Evolutionary conservation across 2,329 filamentous ascomycete genomes (phyloP).

Genomic region (Phyllosticta citribraziliensis): DNA sequence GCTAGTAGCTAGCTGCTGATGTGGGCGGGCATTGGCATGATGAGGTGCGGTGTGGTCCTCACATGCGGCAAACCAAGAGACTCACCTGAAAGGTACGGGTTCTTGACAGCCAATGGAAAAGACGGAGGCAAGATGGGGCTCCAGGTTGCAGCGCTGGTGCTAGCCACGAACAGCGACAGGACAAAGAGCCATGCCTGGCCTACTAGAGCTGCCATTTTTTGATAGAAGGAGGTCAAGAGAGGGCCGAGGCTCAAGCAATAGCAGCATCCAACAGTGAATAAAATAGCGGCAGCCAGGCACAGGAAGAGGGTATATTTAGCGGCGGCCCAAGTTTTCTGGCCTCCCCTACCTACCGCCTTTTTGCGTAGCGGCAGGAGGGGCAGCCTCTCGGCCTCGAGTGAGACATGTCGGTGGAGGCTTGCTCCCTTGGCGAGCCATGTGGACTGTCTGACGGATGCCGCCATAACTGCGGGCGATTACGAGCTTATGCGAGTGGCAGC

Average conservation of each 20-base stretch:
- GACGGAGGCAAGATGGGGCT: slow-evolving; percentile 29
- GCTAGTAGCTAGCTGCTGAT: neutral
- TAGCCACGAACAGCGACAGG: slow-evolving; percentile 1
- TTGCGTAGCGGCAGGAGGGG: slow-evolving; percentile 7
- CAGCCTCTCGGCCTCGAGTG: neutral
- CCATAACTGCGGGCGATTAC: slow-evolving; percentile 10
- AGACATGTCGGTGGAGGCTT: slow-evolving; percentile 5
- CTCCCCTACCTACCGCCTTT: neutral
- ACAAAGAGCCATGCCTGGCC: slow-evolving; percentile 1
- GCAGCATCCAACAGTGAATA: slow-evolving; percentile 5
- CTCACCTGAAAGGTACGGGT: slow-evolving; percentile 32
- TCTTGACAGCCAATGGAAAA: slow-evolving; percentile 35
- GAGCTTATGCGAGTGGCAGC: slow-evolving; percentile 10
- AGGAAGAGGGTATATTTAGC: slow-evolving; percentile 10
- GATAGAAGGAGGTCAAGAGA: neutral
- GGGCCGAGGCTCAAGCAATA: slow-evolving; percentile 1
- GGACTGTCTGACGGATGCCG: slow-evolving; percentile 4
- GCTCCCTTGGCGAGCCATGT: slow-evolving; percentile 6
- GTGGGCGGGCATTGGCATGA: neutral
- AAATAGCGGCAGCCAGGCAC: slow-evolving; percentile 3
- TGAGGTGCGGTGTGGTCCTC: neutral
- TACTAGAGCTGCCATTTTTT: slow-evolving; percentile 5
- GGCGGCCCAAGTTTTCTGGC: neutral
- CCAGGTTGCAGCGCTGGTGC: slow-evolving; percentile 11
- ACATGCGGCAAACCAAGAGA: neutral